Evolutionary conservation across 768 basidiomycete species (phyloP), one percentile per base, ranked within the genome.

Genomic region (Agaricus sinodeliciosus): DNA sequence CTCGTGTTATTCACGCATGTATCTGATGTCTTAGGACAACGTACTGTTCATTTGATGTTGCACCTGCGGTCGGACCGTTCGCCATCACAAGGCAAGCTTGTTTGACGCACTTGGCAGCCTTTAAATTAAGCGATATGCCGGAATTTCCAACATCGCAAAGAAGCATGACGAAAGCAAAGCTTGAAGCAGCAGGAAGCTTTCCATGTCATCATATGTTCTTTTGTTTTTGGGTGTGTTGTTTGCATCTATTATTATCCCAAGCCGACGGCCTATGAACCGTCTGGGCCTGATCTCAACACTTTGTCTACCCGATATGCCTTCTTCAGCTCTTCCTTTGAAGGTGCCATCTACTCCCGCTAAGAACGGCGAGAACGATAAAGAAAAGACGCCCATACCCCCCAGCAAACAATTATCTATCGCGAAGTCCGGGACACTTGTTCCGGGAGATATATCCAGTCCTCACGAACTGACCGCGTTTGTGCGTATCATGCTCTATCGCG

Each of bases 381-480:
- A 79, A 58, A 77, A 73, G 60, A 81, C 79, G n/a, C 78, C 80
- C 22, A 73, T 77, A 9, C 63, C 72, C n/a, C 62, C 67, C 11
- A 58, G 62, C 50, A 80, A 77, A 57, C 74, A 73, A 49, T 54
- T 68, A 19, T 62, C 63, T 1, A 60, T 69, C 18, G 66, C 70
- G 8, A 77, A 74, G 59, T 60, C 68, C 39, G 69, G 76, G 3
- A 66, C 65, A 46, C 70, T 69, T 51, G 72, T 64, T 46, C 72
- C 69, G 27, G 73, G 73, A 53, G 89, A 93, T 59, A 91, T 91
- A 34, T 91, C 93, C 2, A 92, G 90, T 62, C 94, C 94, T 1
- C 93, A 94, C 65, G 94, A 96, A 66, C 69, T 96, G 58, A 95
- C 94, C 27, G 91, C 91, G 18, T 96, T 94, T 69, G 94, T 96